Conservation (phyloP, 2,329 filamentous ascomycete species). For the Xylariaceae sp. region DNA sequence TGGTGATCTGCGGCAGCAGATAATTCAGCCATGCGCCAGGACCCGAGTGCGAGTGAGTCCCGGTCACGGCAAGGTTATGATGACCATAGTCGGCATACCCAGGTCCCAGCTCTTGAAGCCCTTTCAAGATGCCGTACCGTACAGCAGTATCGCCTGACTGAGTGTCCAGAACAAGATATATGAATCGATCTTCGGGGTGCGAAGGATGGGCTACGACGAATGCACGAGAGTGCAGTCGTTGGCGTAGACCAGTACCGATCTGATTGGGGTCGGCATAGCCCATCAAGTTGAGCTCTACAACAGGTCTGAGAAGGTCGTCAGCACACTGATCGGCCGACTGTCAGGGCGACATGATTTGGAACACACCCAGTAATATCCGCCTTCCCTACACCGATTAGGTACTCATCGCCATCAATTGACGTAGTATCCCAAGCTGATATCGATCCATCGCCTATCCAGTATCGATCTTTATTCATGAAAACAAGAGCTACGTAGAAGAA, state of each 20-base stretch:
- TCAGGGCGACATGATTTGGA: neutral
- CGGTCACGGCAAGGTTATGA: slow-evolving; percentile 82
- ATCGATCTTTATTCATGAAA: neutral
- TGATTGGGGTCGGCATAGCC: slow-evolving; percentile 87
- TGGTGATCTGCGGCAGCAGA: slow-evolving; percentile 85
- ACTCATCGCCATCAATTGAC: slow-evolving; percentile 32
- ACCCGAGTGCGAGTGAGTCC: slow-evolving; percentile 89
- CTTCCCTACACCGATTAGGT: slow-evolving; percentile 54
- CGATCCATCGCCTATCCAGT: neutral
- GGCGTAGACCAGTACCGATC: slow-evolving; percentile 76
- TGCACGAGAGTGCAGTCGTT: slow-evolving; percentile 81
- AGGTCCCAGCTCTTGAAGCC: slow-evolving; percentile 62
- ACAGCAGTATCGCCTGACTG: slow-evolving; percentile 87
- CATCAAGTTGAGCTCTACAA: slow-evolving; percentile 87
- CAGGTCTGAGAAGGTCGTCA: slow-evolving; percentile 47
- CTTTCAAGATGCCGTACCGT: slow-evolving; percentile 79
- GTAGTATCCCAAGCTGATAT: slow-evolving; percentile 4
- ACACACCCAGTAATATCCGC: slow-evolving; percentile 50
- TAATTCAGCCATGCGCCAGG: slow-evolving; percentile 95
- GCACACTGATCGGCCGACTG: neutral
- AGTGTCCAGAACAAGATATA: slow-evolving; percentile 85
- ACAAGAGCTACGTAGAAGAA: neutral
- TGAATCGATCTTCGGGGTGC: slow-evolving; percentile 66
- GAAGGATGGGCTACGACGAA: slow-evolving; percentile 76
- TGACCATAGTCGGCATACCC: slow-evolving; percentile 73